Conservation (phyloP, 148 eudicot genomes). For the Camellia sinensis region DNA sequence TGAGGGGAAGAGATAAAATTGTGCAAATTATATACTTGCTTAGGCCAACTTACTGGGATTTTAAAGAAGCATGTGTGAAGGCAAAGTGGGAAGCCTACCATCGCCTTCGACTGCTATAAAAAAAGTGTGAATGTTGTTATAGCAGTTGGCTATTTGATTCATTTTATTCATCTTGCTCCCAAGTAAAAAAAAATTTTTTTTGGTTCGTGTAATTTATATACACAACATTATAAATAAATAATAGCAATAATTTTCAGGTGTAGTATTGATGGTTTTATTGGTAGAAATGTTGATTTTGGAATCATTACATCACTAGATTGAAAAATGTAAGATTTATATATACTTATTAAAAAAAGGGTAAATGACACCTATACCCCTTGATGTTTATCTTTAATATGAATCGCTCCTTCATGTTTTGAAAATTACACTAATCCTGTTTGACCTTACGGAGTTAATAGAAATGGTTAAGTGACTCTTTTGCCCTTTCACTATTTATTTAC, state of each 20-base stretch:
- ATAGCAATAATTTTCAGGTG: constrained; percentile 2
- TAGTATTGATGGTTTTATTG: no score
- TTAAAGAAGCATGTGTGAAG: neutral
- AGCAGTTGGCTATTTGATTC: neutral
- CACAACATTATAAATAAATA: neutral
- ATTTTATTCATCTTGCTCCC: neutral
- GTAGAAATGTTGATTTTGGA: no score
- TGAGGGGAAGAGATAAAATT: neutral
- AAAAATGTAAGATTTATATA: no score
- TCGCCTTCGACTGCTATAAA: neutral
- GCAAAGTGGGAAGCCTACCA: neutral
- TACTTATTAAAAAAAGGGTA: no score
- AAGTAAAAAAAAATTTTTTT: neutral
- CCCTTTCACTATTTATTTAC: no score
- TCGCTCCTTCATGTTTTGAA: no score
- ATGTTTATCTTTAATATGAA: no score
- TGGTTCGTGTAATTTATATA: constrained; percentile 3
- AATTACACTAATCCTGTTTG: no score
- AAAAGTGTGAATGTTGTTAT: neutral
- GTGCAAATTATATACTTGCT: neutral
- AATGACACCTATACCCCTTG: no score
- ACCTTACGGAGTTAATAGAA: no score
- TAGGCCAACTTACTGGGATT: neutral
- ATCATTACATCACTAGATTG: no score
- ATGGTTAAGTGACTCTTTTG: no score